phyloP scores from a whole-genome alignment of 2,329 filamentous ascomycete species.

The Zymoseptoria passerinii region DNA sequence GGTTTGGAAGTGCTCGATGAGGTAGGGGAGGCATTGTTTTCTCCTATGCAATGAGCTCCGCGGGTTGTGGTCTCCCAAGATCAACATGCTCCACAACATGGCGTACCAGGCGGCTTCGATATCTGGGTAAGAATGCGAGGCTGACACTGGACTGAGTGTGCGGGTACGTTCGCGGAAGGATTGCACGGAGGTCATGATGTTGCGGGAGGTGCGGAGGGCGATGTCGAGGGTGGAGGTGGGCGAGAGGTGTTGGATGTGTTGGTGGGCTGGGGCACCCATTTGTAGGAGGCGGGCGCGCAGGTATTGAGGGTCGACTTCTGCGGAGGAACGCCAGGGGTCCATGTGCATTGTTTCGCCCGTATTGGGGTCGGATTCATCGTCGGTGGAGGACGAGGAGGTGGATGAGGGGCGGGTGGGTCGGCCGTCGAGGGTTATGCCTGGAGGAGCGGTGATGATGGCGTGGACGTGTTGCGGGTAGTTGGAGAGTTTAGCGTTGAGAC shows the following conservation, averaged over 20 bases:
- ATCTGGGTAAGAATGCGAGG: constrained; percentile 33
- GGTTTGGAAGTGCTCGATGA: constrained; percentile 56
- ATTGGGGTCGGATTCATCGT: constrained; percentile 11
- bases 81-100: constrained; percentile 59
- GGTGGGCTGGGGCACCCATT: constrained; percentile 35
- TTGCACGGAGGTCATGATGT: constrained; percentile 67
- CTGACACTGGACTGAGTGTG: constrained; percentile 22
- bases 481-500: constrained; percentile 68
- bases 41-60: constrained; percentile 28
- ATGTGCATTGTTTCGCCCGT: constrained; percentile 53
- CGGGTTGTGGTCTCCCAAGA: constrained; percentile 29
- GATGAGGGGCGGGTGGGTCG: constrained; percentile 1
- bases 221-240: constrained; percentile 59
- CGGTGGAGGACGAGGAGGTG: not conserved
- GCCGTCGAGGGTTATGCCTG: constrained; percentile 40
- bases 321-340: constrained; percentile 65
- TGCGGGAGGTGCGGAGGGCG: constrained; percentile 66
- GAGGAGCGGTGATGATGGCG: constrained; percentile 57
- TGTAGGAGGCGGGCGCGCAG: constrained; percentile 50
- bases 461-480: constrained; percentile 81
- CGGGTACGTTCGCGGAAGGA: constrained; percentile 32
- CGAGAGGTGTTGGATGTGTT: constrained; percentile 49
- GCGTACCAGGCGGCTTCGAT: constrained; percentile 59
- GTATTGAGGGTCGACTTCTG: constrained; percentile 54
- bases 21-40: constrained; percentile 54